Evolutionary conservation across 176 grass and related monocot species (phyloP).

Genomic region (Thinopyrum elongatum): DNA sequence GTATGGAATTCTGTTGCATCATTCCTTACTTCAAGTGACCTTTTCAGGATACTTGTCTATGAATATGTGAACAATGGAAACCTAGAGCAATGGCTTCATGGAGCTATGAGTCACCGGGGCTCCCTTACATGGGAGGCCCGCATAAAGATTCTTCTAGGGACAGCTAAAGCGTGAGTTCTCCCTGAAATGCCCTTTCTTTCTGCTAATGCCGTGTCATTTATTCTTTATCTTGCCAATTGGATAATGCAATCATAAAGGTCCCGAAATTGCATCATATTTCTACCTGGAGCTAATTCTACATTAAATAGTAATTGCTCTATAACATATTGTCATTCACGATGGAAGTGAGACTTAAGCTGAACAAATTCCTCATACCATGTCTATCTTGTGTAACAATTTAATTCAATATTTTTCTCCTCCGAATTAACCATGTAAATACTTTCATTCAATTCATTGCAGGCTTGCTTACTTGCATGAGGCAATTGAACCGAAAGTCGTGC

Average conservation of each 20-base stretch:
- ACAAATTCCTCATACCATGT: background rate
- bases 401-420: background rate
- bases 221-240: background rate
- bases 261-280: background rate
- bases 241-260: background rate
- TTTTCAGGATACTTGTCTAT: slow-evolving; percentile 81
- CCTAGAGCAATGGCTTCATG: slow-evolving; percentile 91
- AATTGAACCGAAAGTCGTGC: slow-evolving; percentile 88
- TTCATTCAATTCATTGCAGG: slow-evolving; percentile 40
- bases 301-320: slow-evolving; percentile 16
- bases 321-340: background rate
- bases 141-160: slow-evolving; percentile 80
- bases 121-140: slow-evolving; percentile 83
- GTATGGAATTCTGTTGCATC: background rate
- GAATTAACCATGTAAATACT: background rate
- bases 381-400: slow-evolving; percentile 10
- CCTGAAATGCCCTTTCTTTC: background rate
- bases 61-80: slow-evolving; percentile 88
- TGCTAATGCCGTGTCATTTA: slow-evolving; percentile 1
- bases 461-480: slow-evolving; percentile 90
- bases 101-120: slow-evolving; percentile 66
- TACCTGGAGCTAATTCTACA: background rate
- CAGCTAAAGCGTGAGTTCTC: slow-evolving; percentile 81
- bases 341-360: slow-evolving; percentile 2
- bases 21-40: slow-evolving; percentile 9